Evolutionary conservation across 2,329 filamentous ascomycete species (phyloP).

Genomic region (Penicillium brevicompactum): DNA sequence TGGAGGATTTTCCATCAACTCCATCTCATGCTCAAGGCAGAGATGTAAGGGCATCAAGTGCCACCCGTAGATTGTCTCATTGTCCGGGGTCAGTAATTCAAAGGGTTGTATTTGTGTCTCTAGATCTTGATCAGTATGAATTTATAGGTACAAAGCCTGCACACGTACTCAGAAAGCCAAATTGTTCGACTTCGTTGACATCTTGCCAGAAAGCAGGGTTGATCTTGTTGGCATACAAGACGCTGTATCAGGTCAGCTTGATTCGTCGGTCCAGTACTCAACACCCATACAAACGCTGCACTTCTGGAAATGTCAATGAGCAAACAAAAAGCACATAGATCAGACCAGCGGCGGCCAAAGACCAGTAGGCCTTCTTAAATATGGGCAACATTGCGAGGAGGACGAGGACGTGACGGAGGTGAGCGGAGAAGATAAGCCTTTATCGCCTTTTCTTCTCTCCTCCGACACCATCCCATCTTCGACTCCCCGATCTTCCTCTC

Average conservation of each 20-base stretch:
- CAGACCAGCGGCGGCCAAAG: constrained; percentile 61
- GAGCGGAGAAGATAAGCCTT: constrained; percentile 19
- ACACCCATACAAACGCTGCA: constrained; percentile 75
- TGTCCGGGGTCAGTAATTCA: constrained; percentile 71
- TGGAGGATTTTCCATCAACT: constrained; percentile 56
- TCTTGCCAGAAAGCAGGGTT: constrained; percentile 73
- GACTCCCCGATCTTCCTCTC: neutral
- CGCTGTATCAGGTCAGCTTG: constrained; percentile 51
- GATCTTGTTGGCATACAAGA: constrained; percentile 80
- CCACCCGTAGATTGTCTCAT: constrained; percentile 82
- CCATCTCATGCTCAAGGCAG: constrained; percentile 71
- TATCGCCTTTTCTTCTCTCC: constrained; percentile 23
- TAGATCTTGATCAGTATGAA: constrained; percentile 38
- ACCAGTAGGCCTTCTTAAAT: constrained; percentile 57
- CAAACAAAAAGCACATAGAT: constrained; percentile 69
- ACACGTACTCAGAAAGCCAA: constrained; percentile 77
- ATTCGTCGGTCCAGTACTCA: neutral
- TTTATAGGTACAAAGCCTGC: neutral
- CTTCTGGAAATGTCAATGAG: constrained; percentile 65
- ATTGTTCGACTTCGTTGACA: constrained; percentile 74
- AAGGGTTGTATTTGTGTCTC: constrained; percentile 90
- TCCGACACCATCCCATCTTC: constrained; percentile 15
- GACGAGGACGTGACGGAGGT: neutral
- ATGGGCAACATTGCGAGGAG: constrained; percentile 40
- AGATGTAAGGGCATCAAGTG: constrained; percentile 80